These are phyloP conservation scores for Pythium vanterpoolii DNA, from an alignment of 352 stramenopile species.

Conservation along the genomic window DNA sequence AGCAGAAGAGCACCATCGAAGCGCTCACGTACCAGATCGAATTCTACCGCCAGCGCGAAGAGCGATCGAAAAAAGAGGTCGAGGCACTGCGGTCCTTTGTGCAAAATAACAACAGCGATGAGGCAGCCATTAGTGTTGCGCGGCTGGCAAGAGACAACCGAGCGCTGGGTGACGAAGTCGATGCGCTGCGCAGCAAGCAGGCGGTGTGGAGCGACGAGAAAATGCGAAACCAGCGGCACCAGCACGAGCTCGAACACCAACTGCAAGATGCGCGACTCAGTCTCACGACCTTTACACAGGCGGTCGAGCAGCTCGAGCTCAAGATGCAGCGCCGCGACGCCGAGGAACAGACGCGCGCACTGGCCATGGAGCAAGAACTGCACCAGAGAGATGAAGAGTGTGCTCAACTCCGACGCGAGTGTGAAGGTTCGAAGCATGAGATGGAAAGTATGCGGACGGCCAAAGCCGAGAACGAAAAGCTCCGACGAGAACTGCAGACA, in stretches of 20 bases:
- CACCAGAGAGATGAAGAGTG: slow-evolving; percentile 39
- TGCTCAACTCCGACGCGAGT: slow-evolving; percentile 25
- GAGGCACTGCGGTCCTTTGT: slow-evolving; percentile 41
- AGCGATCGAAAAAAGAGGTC: slow-evolving; percentile 63
- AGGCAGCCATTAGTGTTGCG: slow-evolving; percentile 26
- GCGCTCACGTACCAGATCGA: slow-evolving; percentile 69
- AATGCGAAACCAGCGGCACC: slow-evolving; percentile 36
- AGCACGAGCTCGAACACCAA: slow-evolving; percentile 52
- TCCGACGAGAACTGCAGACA: slow-evolving; percentile 13
- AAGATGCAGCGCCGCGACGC: slow-evolving; percentile 75
- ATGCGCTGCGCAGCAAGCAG: slow-evolving; percentile 38
- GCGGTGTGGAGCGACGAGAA: slow-evolving; percentile 41
- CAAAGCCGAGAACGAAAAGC: slow-evolving; percentile 9
- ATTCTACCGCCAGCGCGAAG: slow-evolving; percentile 75
- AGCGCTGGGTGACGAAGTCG: slow-evolving; percentile 54
- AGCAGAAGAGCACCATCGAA: slow-evolving; percentile 83
- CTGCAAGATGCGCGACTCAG: slow-evolving; percentile 53
- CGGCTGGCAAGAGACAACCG: slow-evolving; percentile 56
- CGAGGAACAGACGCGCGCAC: slow-evolving; percentile 48
- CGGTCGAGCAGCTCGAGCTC: slow-evolving; percentile 72
- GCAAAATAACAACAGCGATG: slow-evolving; percentile 14
- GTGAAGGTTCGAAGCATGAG: slow-evolving; percentile 18
- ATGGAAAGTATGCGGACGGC: background rate
- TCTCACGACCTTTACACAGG: slow-evolving; percentile 57
- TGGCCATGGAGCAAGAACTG: slow-evolving; percentile 55